Percentiles rank a stretch among this genome's conserved stretches.
phyloP scores from a whole-genome alignment of 1,284 basidiomycete species.

The Boletus smithii region DNA sequence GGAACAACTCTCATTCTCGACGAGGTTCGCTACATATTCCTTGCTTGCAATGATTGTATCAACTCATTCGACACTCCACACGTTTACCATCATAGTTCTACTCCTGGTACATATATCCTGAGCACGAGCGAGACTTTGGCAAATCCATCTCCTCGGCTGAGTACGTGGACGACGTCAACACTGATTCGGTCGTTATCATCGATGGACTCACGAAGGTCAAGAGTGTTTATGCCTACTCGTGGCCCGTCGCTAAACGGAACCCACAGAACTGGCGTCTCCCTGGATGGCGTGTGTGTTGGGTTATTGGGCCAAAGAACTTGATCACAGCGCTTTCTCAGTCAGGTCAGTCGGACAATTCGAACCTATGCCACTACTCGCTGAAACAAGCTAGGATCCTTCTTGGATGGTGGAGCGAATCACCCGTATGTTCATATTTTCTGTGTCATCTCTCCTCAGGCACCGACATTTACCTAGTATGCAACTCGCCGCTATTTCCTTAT shows the following conservation, averaged over 20 bases:
- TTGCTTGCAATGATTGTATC: background rate
- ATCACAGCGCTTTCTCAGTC: slow-evolving; percentile 85
- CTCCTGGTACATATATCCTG: slow-evolving; percentile 89
- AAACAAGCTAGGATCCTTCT: slow-evolving; percentile 60
- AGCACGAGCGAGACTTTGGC: slow-evolving; percentile 70
- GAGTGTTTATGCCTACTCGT: background rate
- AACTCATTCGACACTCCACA: too few relatives aligned
- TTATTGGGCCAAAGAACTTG: slow-evolving; percentile 88
- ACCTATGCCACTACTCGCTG: background rate
- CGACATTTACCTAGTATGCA: slow-evolving; percentile 56
- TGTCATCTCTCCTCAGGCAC: background rate
- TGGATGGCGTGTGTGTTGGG: slow-evolving; percentile 95
- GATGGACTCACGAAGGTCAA: slow-evolving; percentile 88
- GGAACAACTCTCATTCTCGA: slow-evolving; percentile 83
- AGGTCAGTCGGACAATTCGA: slow-evolving; percentile 40
- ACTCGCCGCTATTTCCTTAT: slow-evolving; percentile 77
- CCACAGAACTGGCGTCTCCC: slow-evolving; percentile 82
- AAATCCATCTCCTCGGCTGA: slow-evolving; percentile 79
- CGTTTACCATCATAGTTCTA: slow-evolving; percentile 74
- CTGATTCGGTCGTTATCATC: slow-evolving; percentile 79
- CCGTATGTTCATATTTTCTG: slow-evolving; percentile 50
- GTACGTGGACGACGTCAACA: slow-evolving; percentile 83
- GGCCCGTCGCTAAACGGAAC: background rate
- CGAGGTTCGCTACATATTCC: slow-evolving; percentile 51
- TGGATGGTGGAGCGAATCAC: slow-evolving; percentile 87